Conservation (phyloP, 495 filamentous ascomycete species). For the Penicillium simplicissimum region DNA sequence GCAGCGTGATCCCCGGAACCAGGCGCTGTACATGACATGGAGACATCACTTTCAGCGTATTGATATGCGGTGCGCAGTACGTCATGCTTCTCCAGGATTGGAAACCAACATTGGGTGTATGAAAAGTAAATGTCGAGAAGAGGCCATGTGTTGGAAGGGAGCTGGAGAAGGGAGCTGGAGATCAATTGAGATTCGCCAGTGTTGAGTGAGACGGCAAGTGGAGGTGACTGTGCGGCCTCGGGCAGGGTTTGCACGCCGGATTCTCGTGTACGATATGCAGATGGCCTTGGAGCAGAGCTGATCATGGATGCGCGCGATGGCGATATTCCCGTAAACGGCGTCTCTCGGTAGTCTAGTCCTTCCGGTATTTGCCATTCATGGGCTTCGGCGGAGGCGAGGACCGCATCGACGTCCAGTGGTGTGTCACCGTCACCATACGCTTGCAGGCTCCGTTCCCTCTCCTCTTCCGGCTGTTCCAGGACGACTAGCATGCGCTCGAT, state of each 20-base stretch:
- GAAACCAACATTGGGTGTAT: constrained; percentile 73
- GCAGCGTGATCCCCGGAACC: constrained; percentile 59
- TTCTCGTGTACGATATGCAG: constrained; percentile 26
- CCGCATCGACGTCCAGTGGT: constrained; percentile 37
- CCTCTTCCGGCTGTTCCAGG: constrained; percentile 45
- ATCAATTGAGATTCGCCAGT: constrained; percentile 15
- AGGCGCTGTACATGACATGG: constrained; percentile 25
- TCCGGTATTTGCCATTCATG: constrained; percentile 45
- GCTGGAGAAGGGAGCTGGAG: constrained; percentile 29
- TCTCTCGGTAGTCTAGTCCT: constrained; percentile 26
- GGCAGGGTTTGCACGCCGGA: constrained; percentile 30
- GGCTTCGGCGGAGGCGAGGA: constrained; percentile 37
- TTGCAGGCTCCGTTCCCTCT: constrained; percentile 29
- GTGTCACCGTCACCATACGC: constrained; percentile 33
- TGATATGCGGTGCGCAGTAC: constrained; percentile 53
- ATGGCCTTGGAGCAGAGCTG: constrained; percentile 16
- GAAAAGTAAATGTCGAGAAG: constrained; percentile 73
- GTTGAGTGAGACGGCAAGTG: constrained; percentile 8
- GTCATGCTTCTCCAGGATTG: constrained; percentile 69
- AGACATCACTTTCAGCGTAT: constrained; percentile 43
- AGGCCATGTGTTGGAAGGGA: constrained; percentile 52
- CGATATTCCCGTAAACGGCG: constrained; percentile 28
- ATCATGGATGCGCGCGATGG: constrained; percentile 34
- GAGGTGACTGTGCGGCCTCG: constrained; percentile 8
- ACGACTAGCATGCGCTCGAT: constrained; percentile 54